Percentiles rank a stretch among this genome's conserved stretches.
Evolutionary conservation across 768 basidiomycete species (phyloP).

Genomic region (Rubroboletus pulcherrimus): DNA sequence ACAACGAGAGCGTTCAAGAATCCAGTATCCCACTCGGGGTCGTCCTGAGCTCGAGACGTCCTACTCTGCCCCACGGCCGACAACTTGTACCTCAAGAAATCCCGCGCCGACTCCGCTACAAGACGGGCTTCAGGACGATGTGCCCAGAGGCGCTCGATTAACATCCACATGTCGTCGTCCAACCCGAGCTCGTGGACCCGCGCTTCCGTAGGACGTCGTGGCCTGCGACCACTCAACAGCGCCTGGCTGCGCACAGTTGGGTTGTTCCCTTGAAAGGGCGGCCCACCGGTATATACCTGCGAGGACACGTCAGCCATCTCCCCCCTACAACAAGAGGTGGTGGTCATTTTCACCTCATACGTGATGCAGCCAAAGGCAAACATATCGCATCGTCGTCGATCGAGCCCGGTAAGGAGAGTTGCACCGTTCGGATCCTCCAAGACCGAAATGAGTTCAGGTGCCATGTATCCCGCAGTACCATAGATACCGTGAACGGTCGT

Average conservation of each 20-base stretch:
- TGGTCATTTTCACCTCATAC: slow-evolving; percentile 30
- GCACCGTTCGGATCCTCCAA: slow-evolving; percentile 8
- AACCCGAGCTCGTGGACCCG: slow-evolving; percentile 18
- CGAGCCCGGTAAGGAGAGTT: slow-evolving; percentile 12
- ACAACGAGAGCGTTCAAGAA: slow-evolving; percentile 18
- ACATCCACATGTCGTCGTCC: slow-evolving; percentile 31
- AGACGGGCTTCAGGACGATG: slow-evolving; percentile 26
- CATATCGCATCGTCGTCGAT: slow-evolving; percentile 32
- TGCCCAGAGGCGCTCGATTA: slow-evolving; percentile 29
- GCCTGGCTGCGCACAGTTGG: slow-evolving; percentile 16
- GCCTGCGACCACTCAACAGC: slow-evolving; percentile 13
- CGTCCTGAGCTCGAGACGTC: slow-evolving; percentile 2
- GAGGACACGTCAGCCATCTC: not conserved
- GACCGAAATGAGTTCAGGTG: slow-evolving; percentile 24
- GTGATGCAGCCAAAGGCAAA: slow-evolving; percentile 34
- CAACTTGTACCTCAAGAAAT: slow-evolving; percentile 20
- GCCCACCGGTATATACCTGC: slow-evolving; percentile 28
- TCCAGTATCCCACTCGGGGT: slow-evolving; percentile 23
- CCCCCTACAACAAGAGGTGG: not conserved
- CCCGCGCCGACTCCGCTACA: slow-evolving; percentile 20
- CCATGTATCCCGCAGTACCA: slow-evolving; percentile 27
- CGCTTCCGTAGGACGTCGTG: slow-evolving; percentile 16
- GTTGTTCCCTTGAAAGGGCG: slow-evolving; percentile 23
- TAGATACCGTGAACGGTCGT: slow-evolving; percentile 14
- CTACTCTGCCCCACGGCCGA: not conserved